phyloP scores from a whole-genome alignment of 805 yeast genomes.

The Kuraishia hungarica region DNA sequence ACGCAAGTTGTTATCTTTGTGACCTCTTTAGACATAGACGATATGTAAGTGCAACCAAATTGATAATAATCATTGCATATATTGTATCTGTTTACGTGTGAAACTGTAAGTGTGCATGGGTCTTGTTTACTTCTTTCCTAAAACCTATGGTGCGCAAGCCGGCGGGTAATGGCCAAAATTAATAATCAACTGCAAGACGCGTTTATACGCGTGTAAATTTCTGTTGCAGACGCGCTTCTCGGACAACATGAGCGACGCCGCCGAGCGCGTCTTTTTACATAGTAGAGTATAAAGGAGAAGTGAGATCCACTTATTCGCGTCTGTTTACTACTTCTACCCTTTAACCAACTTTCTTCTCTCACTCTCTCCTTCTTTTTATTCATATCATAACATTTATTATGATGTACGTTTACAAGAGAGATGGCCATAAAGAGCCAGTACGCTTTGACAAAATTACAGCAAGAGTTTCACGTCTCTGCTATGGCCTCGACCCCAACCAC shows the following conservation, averaged over 20 bases:
- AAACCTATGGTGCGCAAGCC: not conserved
- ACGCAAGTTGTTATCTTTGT: not conserved
- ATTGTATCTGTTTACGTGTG: not conserved
- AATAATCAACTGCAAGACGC: not conserved
- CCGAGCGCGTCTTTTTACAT: not conserved
- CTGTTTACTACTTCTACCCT: not conserved
- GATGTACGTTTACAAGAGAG: constrained; percentile 87
- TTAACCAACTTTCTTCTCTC: not conserved
- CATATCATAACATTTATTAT: not conserved
- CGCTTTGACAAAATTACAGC: constrained; percentile 97
- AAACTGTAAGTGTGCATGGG: not conserved
- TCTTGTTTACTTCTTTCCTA: not conserved
- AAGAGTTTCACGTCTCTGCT: constrained; percentile 85
- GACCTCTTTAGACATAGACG: not conserved
- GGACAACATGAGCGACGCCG: not conserved
- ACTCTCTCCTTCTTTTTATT: not conserved
- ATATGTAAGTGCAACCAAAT: not conserved
- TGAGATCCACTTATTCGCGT: not conserved
- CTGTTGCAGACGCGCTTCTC: not conserved
- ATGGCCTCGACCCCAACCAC: constrained; percentile 85
- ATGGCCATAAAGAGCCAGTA: constrained; percentile 91
- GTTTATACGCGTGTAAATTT: not conserved
- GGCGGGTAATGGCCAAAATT: not conserved
- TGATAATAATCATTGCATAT: not conserved
- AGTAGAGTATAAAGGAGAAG: not conserved